A percentile compares a stretch with the other conserved stretches of the same genome.
These are phyloP conservation scores for Delphinella strobiligena DNA, from an alignment of 2,329 filamentous ascomycete genomes.

Conservation along the genomic window DNA sequence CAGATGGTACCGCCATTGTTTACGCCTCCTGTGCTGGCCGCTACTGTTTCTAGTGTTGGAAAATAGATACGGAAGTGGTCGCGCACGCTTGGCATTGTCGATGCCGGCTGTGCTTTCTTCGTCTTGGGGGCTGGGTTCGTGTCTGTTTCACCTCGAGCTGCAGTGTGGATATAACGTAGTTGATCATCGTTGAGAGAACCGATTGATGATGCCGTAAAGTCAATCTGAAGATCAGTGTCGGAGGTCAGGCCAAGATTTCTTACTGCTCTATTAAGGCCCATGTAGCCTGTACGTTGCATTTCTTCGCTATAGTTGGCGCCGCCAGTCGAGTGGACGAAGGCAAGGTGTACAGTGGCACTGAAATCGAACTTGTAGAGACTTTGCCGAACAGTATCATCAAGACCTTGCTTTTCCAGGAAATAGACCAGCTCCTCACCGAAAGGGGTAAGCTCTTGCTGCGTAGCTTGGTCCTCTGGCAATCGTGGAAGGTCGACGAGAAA, in stretches of 20 bases:
- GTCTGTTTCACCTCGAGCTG: slow-evolving; percentile 36
- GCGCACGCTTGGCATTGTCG: slow-evolving; percentile 25
- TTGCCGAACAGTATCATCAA: slow-evolving; percentile 51
- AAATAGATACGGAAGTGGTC: slow-evolving; percentile 65
- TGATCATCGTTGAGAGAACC: slow-evolving; percentile 62
- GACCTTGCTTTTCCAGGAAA: slow-evolving; percentile 55
- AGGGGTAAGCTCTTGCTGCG: slow-evolving; percentile 26
- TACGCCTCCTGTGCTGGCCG: slow-evolving; percentile 21
- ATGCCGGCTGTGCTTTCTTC: slow-evolving; percentile 12
- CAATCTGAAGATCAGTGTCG: slow-evolving; percentile 48
- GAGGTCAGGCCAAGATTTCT: slow-evolving; percentile 49
- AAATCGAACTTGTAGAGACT: slow-evolving; percentile 77
- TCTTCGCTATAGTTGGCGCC: slow-evolving; percentile 21
- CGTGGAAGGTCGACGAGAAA: slow-evolving; percentile 88
- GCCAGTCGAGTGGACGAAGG: slow-evolving; percentile 70
- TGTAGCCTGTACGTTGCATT: slow-evolving; percentile 52
- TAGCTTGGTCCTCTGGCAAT: slow-evolving; percentile 16
- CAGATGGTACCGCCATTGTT: slow-evolving; percentile 68
- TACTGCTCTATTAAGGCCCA: slow-evolving; percentile 59
- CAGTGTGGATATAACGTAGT: slow-evolving; percentile 46
- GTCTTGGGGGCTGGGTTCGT: slow-evolving; percentile 9
- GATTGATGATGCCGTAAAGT: slow-evolving; percentile 71
- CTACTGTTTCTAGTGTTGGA: slow-evolving; percentile 54
- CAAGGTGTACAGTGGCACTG: slow-evolving; percentile 54
- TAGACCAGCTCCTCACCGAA: slow-evolving; percentile 61